Base-by-base conservation (phyloP, 1,139 yeast species). In the Yamadazyma atlantica region DNA sequence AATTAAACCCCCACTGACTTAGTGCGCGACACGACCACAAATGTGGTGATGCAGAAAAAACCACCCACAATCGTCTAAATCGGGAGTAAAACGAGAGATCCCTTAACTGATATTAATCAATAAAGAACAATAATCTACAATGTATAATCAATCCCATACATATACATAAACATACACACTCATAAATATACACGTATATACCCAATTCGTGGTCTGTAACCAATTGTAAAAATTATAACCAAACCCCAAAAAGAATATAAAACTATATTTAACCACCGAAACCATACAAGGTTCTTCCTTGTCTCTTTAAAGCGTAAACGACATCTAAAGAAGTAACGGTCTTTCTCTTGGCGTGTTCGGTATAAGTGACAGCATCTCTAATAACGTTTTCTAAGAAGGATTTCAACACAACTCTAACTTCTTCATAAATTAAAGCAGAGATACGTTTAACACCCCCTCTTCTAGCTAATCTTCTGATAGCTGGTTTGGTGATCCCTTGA, bases 381-480 rank as follows among this genome's bases (percentile, higher is more conserved):
- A 92, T 92, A 59, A 90, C 97, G 65, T 86, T 84, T 75, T 89
- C 97, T 66, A 92, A 82, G 85, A 90, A 92, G 46, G 95, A 79
- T 78, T 90, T 90, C 58, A 92, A 80, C 57, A 92, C 97, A 55
- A 86, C 92, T 78, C 98, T 88, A 62, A 94, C 96, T 80, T 90
- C 97, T 77, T 92, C 97, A 79, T 92, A 92, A 71, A 92, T 90
- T 68, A 90, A 80, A 66, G 96, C 97, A 52, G 97, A 90, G 62
- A 92, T 92, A 85, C 97, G 96, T 85, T 92, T 92, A 66, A 92
- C 98, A 87, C 98, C 98, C 78, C 98, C 98, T 87, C 98, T 89
- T 84, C 98, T 90, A 46, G 98, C 98, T 64, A 92, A 85, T 86
- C 98, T 90, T 80, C 98, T 89, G 69, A 92, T 92, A 63, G 98